Evolutionary conservation across 768 basidiomycete species (phyloP).

Genomic region (Suillus weaverae): DNA sequence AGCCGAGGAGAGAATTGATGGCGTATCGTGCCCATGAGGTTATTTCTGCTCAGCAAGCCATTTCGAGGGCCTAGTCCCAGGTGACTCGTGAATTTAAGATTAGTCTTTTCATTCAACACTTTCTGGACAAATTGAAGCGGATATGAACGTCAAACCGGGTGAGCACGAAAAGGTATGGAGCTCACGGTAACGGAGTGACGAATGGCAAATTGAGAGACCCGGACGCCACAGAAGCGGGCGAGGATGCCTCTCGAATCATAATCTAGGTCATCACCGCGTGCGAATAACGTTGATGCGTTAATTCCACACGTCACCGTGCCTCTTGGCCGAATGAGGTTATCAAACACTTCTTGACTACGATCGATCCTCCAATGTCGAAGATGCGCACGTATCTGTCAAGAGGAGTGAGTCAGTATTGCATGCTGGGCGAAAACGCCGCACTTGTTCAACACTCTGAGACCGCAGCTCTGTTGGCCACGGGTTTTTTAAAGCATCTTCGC

Average conservation of each 20-base stretch:
- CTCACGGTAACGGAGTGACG: conserved; percentile 47
- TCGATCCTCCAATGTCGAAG: conserved; percentile 42
- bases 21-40: conserved; percentile 66
- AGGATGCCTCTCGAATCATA: conserved; percentile 28
- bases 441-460: conserved; percentile 48
- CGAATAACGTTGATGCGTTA: conserved; percentile 51
- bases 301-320: conserved; percentile 46
- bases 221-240: conserved; percentile 38
- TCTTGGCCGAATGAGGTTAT: conserved; percentile 43
- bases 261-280: conserved; percentile 31
- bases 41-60: conserved; percentile 31
- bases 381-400: conserved; percentile 44
- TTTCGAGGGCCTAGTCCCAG: conserved; percentile 27
- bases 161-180: conserved; percentile 9
- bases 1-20: conserved; percentile 76
- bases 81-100: conserved; percentile 39
- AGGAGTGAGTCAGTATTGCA: neutral
- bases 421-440: conserved; percentile 22
- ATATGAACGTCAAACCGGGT: conserved; percentile 18
- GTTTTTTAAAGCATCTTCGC: conserved; percentile 40
- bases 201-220: conserved; percentile 36
- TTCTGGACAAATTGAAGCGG: conserved; percentile 39
- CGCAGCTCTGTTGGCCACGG: conserved; percentile 47
- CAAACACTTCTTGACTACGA: conserved; percentile 37
- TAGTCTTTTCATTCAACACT: conserved; percentile 46